Evolutionary conservation across 257 asterid species (phyloP).

Genomic region (Ehretia macrophylla): DNA sequence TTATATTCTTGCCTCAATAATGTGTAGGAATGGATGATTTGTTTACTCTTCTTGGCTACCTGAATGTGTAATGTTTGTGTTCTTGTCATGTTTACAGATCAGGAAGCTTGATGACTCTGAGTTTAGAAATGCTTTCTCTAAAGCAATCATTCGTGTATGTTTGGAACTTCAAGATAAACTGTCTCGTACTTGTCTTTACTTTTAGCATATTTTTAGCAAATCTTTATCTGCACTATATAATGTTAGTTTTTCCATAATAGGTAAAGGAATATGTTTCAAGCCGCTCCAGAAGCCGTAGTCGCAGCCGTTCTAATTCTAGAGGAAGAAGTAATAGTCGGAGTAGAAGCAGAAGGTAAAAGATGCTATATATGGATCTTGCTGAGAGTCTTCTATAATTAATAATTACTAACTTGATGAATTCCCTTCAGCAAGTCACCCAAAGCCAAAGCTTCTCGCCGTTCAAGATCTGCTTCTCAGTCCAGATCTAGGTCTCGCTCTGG

Average conservation of each 20-base stretch:
- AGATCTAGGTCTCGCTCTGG: conserved; percentile 44
- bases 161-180: background rate
- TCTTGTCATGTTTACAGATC: conserved; percentile 40
- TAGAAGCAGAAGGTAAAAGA: conserved; percentile 69
- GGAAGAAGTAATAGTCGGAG: conserved; percentile 77
- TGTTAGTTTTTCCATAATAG: conserved; percentile 29
- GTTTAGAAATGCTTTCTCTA: conserved; percentile 86
- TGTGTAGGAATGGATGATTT: background rate
- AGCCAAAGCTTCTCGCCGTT: conserved; percentile 62
- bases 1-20: conserved; percentile 5
- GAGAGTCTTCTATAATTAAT: background rate
- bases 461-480: conserved; percentile 42
- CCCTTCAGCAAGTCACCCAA: conserved; percentile 83
- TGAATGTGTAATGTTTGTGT: background rate
- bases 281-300: conserved; percentile 68
- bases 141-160: conserved; percentile 72
- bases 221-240: background rate
- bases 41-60: background rate
- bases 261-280: conserved; percentile 88
- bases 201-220: background rate
- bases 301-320: conserved; percentile 60
- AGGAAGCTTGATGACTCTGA: conserved; percentile 93
- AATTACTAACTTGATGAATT: conserved; percentile 11
- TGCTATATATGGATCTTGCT: conserved; percentile 6
- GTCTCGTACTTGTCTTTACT: too few relatives aligned